Base-by-base conservation (phyloP, 495 filamentous ascomycete genomes). In the Amorphotheca resinae region DNA sequence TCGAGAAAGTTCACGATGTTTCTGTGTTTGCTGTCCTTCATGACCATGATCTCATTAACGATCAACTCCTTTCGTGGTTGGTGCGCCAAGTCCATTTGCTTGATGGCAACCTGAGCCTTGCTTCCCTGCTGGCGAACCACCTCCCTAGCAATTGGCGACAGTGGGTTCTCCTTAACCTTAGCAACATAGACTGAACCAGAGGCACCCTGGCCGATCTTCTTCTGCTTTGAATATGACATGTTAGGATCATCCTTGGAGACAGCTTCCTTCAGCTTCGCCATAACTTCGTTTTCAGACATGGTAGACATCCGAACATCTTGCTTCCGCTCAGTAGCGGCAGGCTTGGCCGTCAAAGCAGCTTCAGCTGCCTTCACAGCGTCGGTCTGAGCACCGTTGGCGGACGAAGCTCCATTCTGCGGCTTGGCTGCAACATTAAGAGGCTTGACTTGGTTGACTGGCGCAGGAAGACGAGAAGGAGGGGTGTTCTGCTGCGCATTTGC, bases 1-100 rank as follows among this genome's bases (percentile, higher is more conserved):
- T 98, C 91, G 21, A 98, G 68, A 67, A 93, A 98, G 64, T 98
- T 98, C 66, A 98, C 91, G 64, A 98, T 96, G 61, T 98, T 98
- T 17, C 84, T 76, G 60, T 96, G 88, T 57, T 87, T 84, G 67
- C 84, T 93, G 63, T 96, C 93, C 66, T 95, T 95, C 91, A 98
- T 98, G 40, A 98, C 91, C 63, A 96, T 85, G 54, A 98, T 98
- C 54, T 98, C 91, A 58, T 98, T 98, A 30, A 98, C 91, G 57
- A 98, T 98, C 54, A 98, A 66, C 68, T 98, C 91, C 74, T 98
- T 98, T 18, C 91, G 73, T 33, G 91, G 91, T 62, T 98, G 91
- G 60, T 93, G 88, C 6, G 87, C 84, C 41, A 98, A 71, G 66
- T 98, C 93, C 91, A 98, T 98, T 66, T 98, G 91, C 64, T 98